A percentile compares a stretch with the other conserved stretches of the same genome.
Evolutionary conservation across 306 rosid species (phyloP).

Genomic region (Hippophae gyantsensis): DNA sequence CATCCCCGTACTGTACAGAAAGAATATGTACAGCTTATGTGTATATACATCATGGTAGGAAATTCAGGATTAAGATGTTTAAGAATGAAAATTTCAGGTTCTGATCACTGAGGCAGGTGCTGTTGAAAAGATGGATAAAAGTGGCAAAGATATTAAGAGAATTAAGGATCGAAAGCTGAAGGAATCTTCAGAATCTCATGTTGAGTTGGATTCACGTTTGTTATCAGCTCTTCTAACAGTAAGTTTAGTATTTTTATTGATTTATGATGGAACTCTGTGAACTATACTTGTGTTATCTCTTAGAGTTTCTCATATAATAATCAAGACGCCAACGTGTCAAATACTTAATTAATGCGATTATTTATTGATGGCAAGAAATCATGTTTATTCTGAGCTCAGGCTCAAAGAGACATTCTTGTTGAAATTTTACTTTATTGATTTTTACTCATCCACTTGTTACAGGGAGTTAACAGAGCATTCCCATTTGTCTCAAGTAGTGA

Average conservation of each 20-base stretch:
- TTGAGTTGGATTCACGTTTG: constrained; percentile 84
- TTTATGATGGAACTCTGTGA: background rate
- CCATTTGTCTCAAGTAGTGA: constrained; percentile 80
- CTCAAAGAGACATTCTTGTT: background rate
- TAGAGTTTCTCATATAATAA: too few species aligned
- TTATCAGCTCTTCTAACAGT: constrained; percentile 78
- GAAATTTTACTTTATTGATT: background rate
- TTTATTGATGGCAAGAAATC: background rate
- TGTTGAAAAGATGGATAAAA: constrained; percentile 37
- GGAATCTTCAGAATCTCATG: constrained; percentile 36
- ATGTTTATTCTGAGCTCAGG: background rate
- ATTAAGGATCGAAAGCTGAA: constrained; percentile 28
- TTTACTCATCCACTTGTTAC: constrained; percentile 14
- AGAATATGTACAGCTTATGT: too few species aligned
- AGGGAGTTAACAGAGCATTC: constrained; percentile 96
- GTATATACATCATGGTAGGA: too few species aligned
- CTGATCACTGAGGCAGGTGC: constrained; percentile 47
- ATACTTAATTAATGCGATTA: background rate
- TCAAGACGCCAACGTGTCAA: too few species aligned
- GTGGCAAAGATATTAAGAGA: constrained; percentile 25
- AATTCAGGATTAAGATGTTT: too few species aligned
- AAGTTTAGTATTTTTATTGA: constrained; percentile 12
- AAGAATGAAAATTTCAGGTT: constrained; percentile 35
- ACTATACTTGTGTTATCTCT: background rate
- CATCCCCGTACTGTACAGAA: too few species aligned